These are phyloP conservation scores for Scheffersomyces ergatensis DNA, from an alignment of 805 yeast species.

Conservation along the genomic window DNA sequence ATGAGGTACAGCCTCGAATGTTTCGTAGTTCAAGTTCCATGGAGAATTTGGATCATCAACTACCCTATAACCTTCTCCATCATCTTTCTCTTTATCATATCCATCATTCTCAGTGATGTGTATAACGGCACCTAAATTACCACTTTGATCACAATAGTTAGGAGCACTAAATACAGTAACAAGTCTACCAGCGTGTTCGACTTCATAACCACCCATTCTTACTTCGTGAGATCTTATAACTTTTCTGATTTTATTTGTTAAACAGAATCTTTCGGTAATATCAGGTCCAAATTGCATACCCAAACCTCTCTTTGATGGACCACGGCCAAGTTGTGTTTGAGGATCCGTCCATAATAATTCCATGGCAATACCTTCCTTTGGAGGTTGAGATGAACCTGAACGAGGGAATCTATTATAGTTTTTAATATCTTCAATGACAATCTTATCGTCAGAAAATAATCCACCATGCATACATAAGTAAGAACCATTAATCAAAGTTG, in stretches of 20 bases:
- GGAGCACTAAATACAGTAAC: slow-evolving; percentile 98
- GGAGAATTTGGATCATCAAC: slow-evolving; percentile 39
- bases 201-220: slow-evolving; percentile 84
- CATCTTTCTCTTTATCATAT: slow-evolving; percentile 41
- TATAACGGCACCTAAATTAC: slow-evolving; percentile 87
- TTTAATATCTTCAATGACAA: slow-evolving; percentile 72
- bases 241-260: slow-evolving; percentile 67
- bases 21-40: slow-evolving; percentile 50
- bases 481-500: slow-evolving; percentile 72
- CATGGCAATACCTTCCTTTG: slow-evolving; percentile 90
- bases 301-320: slow-evolving; percentile 89
- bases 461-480: slow-evolving; percentile 97
- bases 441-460: slow-evolving; percentile 72
- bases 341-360: slow-evolving; percentile 98
- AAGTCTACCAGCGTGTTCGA: slow-evolving; percentile 81
- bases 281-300: slow-evolving; percentile 98
- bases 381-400: slow-evolving; percentile 67
- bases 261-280: slow-evolving; percentile 76
- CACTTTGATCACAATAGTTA: slow-evolving; percentile 90
- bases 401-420: slow-evolving; percentile 61
- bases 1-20: slow-evolving; percentile 82
- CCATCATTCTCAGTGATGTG: slow-evolving; percentile 53
- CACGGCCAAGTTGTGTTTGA: slow-evolving; percentile 70
- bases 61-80: slow-evolving; percentile 40
- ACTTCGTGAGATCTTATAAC: slow-evolving; percentile 95